Evolutionary conservation across 441 rosid genomes (phyloP).

Genomic region (Omphalea diandra): DNA sequence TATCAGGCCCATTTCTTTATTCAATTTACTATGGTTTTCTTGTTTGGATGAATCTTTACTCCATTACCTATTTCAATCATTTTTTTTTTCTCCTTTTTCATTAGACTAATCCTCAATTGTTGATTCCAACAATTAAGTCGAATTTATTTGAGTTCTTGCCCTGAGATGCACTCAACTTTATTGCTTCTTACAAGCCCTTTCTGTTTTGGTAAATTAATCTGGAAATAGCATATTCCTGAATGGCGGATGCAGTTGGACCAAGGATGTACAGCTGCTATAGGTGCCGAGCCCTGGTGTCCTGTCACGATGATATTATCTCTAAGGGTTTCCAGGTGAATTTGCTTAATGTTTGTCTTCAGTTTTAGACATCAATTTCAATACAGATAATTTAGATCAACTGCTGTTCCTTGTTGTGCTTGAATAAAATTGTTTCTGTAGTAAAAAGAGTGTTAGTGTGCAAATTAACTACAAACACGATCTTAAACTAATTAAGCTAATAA

Average conservation of each 20-base stretch:
- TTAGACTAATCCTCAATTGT: constrained; percentile 14
- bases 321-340: constrained; percentile 51
- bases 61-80: too few relatives aligned
- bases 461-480: too few relatives aligned
- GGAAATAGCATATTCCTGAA: constrained; percentile 13
- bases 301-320: constrained; percentile 48
- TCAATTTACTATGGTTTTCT: constrained; percentile 5
- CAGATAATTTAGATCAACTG: too few relatives aligned
- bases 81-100: too few relatives aligned
- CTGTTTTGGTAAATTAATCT: neutral
- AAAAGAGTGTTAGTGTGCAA: too few relatives aligned
- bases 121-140: too few relatives aligned
- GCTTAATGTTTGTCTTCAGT: too few relatives aligned
- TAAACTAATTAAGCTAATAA: too few relatives aligned
- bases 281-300: constrained; percentile 42
- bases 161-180: neutral
- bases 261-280: constrained; percentile 46
- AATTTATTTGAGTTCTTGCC: neutral
- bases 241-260: constrained; percentile 37
- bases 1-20: constrained; percentile 15
- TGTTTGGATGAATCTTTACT: constrained; percentile 31
- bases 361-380: too few relatives aligned
- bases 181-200: neutral
- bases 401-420: too few relatives aligned
- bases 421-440: too few relatives aligned